Evolutionary conservation across 164 flowering plant genomes (phyloP).

Genomic region (Vitis amurensis): DNA sequence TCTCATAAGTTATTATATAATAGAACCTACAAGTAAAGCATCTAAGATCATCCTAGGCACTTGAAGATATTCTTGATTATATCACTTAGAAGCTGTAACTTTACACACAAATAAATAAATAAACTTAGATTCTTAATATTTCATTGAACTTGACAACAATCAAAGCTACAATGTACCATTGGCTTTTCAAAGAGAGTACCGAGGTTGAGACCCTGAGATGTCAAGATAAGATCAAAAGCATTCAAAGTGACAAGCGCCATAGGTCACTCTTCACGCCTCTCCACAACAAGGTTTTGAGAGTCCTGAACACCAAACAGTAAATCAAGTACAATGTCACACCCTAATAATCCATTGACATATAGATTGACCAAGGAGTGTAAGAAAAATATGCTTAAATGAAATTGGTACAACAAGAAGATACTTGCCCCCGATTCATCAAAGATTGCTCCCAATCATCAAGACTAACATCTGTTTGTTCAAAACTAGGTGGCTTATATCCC

Average conservation of each 20-base stretch:
- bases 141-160: background rate
- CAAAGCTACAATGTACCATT: conserved; percentile 44
- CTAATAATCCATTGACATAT: background rate
- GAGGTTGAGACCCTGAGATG: conserved; percentile 94
- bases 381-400: background rate
- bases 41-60: background rate
- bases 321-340: background rate
- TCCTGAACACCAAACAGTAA: conserved; percentile 36
- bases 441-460: conserved; percentile 79
- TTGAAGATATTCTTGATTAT: background rate
- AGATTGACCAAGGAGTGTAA: background rate
- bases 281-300: conserved; percentile 75
- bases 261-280: conserved; percentile 70
- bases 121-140: background rate
- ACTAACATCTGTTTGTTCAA: conserved; percentile 60
- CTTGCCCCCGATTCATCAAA: conserved; percentile 70
- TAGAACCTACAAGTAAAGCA: too few relatives aligned
- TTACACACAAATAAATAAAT: background rate
- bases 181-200: conserved; percentile 80
- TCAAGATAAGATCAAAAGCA: conserved; percentile 95
- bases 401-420: conserved; percentile 1
- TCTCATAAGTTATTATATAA: too few relatives aligned
- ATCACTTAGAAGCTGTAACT: background rate
- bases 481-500: conserved; percentile 80
- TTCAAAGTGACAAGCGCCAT: conserved; percentile 71